Base-by-base conservation (phyloP, 1,284 basidiomycete genomes). In the Coniferiporia weirii region DNA sequence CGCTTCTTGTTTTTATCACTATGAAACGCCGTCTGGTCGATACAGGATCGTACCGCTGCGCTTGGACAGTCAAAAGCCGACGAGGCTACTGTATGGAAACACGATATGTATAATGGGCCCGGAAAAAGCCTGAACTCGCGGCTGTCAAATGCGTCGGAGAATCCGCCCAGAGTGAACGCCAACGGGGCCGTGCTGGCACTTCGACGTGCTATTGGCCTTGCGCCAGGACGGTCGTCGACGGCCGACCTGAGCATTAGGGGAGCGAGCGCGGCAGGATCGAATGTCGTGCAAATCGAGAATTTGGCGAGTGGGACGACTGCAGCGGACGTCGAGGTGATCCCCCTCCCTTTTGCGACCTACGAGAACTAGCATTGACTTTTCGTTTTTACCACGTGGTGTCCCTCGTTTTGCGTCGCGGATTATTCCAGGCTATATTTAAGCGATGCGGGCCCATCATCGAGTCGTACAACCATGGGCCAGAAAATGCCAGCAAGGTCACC, bases 291-390 rank as follows among this genome's bases (percentile, higher is more conserved):
- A 66, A 85, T 94, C 13, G 77, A 82, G 8, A 89, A 88, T 6
- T 73, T 94, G 32, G 89, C 87, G 5, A 73, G 72, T 17, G 92
- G 91, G 4, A 94, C 91, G 32, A 92, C 88, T 2, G 79, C 89
- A 20, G 91, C 88, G 36, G 91, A 94, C 68, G 92, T 94, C 56
- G 82, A 84, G 67, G 83, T 84, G 56, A 59, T 79, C 70, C n/a
- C 40, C 53, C 5, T 17, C 32, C n/a, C 13, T 38, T 32, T 46
- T 15, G 2, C 1, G 5, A 27, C 15, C 19, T 9, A 15, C 38
- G 8, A 40, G 38, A 40, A 40, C 15, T 15, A 38, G 15, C 38
- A 9, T 40, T 12, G 12, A 15, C 38, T 40, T 9, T 27, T 43
- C 45, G 43, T 32, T 35, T 35, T 45, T 8, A 10, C 8, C 9